Percentiles rank a stretch among this genome's conserved stretches.
These are phyloP conservation scores for Porcisia hertigi DNA, from an alignment of 208 protist species.

Conservation along the genomic window DNA sequence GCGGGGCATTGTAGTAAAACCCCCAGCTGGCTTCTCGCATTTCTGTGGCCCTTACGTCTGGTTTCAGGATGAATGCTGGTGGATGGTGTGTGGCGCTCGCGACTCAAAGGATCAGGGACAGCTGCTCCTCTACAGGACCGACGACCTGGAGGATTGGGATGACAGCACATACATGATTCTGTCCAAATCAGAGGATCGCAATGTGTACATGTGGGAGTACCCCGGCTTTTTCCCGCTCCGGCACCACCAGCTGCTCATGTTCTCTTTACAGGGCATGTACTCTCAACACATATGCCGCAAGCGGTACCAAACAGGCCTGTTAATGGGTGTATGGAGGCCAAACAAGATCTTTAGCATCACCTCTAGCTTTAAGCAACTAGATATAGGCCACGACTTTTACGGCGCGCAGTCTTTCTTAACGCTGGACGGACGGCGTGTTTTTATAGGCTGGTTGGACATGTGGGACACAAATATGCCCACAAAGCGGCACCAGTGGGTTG, in stretches of 20 bases:
- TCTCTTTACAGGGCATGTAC: conserved; percentile 43
- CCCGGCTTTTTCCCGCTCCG: conserved; percentile 45
- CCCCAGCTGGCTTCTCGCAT: conserved; percentile 55
- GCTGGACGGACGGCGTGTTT: conserved; percentile 38
- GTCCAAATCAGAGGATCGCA: conserved; percentile 53
- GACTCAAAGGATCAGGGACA: conserved; percentile 67
- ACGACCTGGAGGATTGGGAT: conserved; percentile 71
- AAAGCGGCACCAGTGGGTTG: conserved; percentile 47
- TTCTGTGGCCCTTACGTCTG: conserved; percentile 59
- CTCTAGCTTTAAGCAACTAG: conserved; percentile 42
- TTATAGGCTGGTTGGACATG: conserved; percentile 61
- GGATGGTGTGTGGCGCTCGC: conserved; percentile 59
- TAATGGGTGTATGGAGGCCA: conserved; percentile 50
- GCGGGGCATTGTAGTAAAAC: conserved; percentile 69
- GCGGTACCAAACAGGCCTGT: conserved; percentile 39
- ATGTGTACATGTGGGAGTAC: conserved; percentile 64
- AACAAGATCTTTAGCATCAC: conserved; percentile 37
- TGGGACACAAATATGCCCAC: conserved; percentile 63
- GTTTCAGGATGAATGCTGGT: conserved; percentile 55
- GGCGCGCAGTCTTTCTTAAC: conserved; percentile 41
- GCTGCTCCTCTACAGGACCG: conserved; percentile 65
- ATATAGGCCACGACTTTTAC: conserved; percentile 59
- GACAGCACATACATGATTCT: conserved; percentile 61
- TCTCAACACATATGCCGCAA: conserved; percentile 39
- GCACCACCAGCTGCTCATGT: conserved; percentile 36